Evolutionary conservation across 2,329 filamentous ascomycete species (phyloP).

Genomic region (Colletotrichum cuscutae): DNA sequence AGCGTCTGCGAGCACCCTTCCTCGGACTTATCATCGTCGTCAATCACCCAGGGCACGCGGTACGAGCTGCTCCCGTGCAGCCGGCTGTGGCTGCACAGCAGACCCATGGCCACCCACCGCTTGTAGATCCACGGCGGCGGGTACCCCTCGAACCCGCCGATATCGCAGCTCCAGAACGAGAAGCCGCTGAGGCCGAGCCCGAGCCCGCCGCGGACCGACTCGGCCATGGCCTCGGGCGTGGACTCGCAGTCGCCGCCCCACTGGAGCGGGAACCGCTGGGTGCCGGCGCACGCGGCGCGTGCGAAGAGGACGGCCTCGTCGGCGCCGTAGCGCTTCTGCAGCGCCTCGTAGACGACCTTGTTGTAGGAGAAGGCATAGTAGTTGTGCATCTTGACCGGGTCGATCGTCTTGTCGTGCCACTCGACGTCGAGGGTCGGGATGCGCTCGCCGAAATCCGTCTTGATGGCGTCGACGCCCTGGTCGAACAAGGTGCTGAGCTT

Average conservation of each 20-base stretch:
- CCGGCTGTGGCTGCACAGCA: conserved; percentile 76
- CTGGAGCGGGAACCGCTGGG: conserved; percentile 74
- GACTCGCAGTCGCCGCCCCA: conserved; percentile 83
- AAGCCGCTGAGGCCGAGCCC: conserved; percentile 72
- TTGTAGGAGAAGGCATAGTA: conserved; percentile 82
- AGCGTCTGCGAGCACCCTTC: conserved; percentile 63
- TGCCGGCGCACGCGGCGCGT: conserved; percentile 73
- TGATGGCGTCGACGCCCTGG: conserved; percentile 76
- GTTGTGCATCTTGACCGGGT: conserved; percentile 78
- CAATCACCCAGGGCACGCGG: conserved; percentile 80
- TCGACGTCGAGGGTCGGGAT: conserved; percentile 73
- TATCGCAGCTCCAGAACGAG: conserved; percentile 76
- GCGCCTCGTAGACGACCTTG: conserved; percentile 73
- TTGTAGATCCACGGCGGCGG: conserved; percentile 78
- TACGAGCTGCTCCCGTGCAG: conserved; percentile 77
- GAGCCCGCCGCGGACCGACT: conserved; percentile 74
- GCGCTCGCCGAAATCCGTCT: conserved; percentile 81
- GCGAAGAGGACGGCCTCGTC: conserved; percentile 73
- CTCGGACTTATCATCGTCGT: conserved; percentile 68
- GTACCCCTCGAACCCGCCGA: conserved; percentile 77
- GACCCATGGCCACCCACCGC: conserved; percentile 81
- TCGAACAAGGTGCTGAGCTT: conserved; percentile 74
- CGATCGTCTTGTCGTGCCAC: conserved; percentile 69
- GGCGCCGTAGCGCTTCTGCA: conserved; percentile 63
- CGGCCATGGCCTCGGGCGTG: conserved; percentile 78